Conservation (phyloP, 768 basidiomycete genomes). For the Calocera viscosa region DNA sequence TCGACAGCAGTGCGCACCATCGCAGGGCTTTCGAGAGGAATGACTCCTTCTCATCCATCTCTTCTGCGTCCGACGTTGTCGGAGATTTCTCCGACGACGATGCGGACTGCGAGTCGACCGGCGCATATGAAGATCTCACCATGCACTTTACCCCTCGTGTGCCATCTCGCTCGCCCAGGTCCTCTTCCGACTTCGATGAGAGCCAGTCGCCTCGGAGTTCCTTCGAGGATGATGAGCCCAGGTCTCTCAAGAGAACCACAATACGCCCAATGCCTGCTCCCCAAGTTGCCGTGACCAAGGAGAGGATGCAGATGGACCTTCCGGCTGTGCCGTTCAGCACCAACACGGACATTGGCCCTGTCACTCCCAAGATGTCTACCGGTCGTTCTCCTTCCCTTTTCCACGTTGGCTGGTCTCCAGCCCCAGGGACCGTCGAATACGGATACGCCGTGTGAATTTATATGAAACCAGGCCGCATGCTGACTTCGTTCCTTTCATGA, state of each 20-base stretch:
- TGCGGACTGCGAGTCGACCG: neutral
- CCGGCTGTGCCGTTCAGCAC: neutral
- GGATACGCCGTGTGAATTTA: neutral
- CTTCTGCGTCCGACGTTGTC: neutral
- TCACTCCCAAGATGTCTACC: neutral
- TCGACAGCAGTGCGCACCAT: neutral
- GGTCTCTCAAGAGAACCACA: neutral
- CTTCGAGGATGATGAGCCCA: neutral
- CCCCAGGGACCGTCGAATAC: neutral
- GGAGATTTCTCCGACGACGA: neutral
- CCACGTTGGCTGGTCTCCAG: conserved; percentile 3
- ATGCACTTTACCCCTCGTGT: neutral
- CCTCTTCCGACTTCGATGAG: neutral
- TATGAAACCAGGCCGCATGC: neutral
- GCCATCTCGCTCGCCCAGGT: neutral
- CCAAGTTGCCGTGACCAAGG: neutral
- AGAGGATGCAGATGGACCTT: neutral
- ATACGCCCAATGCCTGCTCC: neutral
- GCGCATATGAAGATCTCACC: neutral
- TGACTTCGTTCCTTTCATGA: neutral
- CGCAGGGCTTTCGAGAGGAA: neutral
- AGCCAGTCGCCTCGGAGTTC: neutral
- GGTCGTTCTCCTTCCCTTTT: neutral
- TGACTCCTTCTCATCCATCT: neutral
- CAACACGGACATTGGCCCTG: neutral